Percentiles rank a stretch among this genome's conserved stretches.
Evolutionary conservation across 331 rosid genomes (phyloP).

Genomic region (Quercus tomentella): DNA sequence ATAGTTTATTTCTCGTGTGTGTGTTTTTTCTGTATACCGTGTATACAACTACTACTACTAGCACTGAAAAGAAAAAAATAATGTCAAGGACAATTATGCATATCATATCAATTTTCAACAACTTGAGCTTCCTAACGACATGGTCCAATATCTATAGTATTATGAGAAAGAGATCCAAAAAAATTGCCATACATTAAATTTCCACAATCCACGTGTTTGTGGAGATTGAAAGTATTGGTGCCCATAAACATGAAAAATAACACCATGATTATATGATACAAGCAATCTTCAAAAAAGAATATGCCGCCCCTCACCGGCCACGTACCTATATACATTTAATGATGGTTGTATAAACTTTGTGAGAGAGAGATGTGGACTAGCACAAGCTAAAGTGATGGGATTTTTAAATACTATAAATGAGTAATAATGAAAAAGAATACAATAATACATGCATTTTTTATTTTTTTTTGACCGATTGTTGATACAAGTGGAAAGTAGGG

Average conservation of each 20-base stretch:
- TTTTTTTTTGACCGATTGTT: neutral
- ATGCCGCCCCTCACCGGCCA: neutral
- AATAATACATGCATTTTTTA: neutral
- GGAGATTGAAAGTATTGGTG: neutral
- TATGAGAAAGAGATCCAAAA: neutral
- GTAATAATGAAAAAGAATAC: neutral
- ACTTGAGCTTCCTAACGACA: neutral
- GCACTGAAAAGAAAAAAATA: neutral
- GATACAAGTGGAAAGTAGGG: neutral
- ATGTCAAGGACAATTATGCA: neutral
- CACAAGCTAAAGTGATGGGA: neutral
- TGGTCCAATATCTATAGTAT: neutral
- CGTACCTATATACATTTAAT: neutral
- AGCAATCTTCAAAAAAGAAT: neutral
- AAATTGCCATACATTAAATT: neutral
- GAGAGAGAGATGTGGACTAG: neutral
- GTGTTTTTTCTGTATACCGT: neutral
- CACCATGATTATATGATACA: neutral
- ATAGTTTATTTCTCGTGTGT: neutral
- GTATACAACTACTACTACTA: neutral
- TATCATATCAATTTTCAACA: neutral
- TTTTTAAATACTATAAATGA: neutral
- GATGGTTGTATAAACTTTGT: neutral
- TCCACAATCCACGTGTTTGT: neutral
- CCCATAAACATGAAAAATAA: neutral